Evolutionary conservation across 2,329 filamentous ascomycete genomes (phyloP).

Genomic region (Neonectria coccinea): DNA sequence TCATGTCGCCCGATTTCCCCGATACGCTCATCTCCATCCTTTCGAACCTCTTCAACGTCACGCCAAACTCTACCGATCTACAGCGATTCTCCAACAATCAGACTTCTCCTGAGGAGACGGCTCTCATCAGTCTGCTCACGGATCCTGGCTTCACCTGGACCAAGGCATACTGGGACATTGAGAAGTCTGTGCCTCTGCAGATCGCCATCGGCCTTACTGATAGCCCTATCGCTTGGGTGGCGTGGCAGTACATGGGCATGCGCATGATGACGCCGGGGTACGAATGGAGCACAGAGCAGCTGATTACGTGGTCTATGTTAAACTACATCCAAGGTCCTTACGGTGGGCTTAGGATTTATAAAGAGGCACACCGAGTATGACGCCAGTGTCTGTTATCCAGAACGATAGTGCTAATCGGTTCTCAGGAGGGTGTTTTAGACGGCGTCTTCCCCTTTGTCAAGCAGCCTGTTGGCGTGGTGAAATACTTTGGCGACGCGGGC

Average conservation of each 20-base stretch:
- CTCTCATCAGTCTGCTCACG: too few species aligned
- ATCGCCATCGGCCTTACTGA: slow-evolving; percentile 18
- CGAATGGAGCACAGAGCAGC: slow-evolving; percentile 19
- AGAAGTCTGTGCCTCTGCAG: slow-evolving; percentile 20
- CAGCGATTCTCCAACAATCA: too few species aligned
- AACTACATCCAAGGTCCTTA: slow-evolving; percentile 32
- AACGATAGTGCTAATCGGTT: too few species aligned
- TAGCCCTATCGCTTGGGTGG: slow-evolving; percentile 24
- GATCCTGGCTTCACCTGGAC: too few species aligned
- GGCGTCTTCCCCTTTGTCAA: slow-evolving; percentile 3
- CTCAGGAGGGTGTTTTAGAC: slow-evolving; percentile 9
- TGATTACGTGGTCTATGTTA: slow-evolving; percentile 31
- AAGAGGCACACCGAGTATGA: slow-evolving; percentile 15
- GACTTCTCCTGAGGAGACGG: too few species aligned
- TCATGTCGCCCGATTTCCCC: too few species aligned
- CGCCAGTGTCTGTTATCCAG: background rate
- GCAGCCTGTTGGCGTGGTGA: background rate
- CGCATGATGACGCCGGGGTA: slow-evolving; percentile 21
- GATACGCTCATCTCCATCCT: too few species aligned
- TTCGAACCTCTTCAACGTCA: too few species aligned
- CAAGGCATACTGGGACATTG: too few species aligned
- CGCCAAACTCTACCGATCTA: too few species aligned
- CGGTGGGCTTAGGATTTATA: slow-evolving; percentile 8
- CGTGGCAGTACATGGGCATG: slow-evolving; percentile 30
- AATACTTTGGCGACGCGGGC: background rate